phyloP scores from a whole-genome alignment of 2,329 filamentous ascomycete species.

The Cladosporium sp. region DNA sequence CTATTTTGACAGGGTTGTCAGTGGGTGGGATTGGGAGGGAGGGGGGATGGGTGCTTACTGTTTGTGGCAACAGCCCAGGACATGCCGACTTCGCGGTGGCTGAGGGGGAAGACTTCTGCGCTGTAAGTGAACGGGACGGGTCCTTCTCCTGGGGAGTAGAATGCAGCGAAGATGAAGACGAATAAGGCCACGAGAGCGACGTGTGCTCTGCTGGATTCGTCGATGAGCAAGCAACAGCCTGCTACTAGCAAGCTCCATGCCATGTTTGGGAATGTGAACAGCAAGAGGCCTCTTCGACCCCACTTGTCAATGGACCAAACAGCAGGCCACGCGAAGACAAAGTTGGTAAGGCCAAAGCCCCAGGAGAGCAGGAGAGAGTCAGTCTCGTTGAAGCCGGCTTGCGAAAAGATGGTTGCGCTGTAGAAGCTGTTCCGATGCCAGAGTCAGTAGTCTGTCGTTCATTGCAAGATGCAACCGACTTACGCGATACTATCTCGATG shows the following conservation, averaged over 20 bases:
- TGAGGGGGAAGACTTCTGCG: slow-evolving; percentile 69
- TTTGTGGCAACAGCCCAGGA: slow-evolving; percentile 67
- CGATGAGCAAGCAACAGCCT: slow-evolving; percentile 56
- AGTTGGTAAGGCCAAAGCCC: slow-evolving; percentile 60
- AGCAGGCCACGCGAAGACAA: slow-evolving; percentile 56
- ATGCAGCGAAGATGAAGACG: slow-evolving; percentile 54
- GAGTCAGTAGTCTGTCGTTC: not conserved
- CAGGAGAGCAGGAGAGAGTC: slow-evolving; percentile 54
- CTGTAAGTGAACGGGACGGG: slow-evolving; percentile 68
- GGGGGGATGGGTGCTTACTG: not conserved
- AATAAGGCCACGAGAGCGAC: slow-evolving; percentile 57
- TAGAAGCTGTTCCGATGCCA: slow-evolving; percentile 29
- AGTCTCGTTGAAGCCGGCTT: slow-evolving; percentile 41
- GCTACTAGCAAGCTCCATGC: slow-evolving; percentile 49
- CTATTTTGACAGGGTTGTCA: slow-evolving; percentile 15
- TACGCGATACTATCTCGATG: not conserved
- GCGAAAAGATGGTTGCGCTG: slow-evolving; percentile 30
- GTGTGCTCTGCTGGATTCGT: slow-evolving; percentile 40
- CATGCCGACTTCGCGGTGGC: slow-evolving; percentile 72
- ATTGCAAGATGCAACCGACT: not conserved
- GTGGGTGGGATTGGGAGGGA: not conserved
- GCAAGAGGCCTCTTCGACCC: slow-evolving; percentile 53
- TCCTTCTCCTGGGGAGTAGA: slow-evolving; percentile 45
- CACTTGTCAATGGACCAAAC: slow-evolving; percentile 61
- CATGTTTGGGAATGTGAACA: slow-evolving; percentile 54